These are phyloP conservation scores for Trichoderma semiorbis DNA, from an alignment of 2,329 filamentous ascomycete species.

Conservation along the genomic window DNA sequence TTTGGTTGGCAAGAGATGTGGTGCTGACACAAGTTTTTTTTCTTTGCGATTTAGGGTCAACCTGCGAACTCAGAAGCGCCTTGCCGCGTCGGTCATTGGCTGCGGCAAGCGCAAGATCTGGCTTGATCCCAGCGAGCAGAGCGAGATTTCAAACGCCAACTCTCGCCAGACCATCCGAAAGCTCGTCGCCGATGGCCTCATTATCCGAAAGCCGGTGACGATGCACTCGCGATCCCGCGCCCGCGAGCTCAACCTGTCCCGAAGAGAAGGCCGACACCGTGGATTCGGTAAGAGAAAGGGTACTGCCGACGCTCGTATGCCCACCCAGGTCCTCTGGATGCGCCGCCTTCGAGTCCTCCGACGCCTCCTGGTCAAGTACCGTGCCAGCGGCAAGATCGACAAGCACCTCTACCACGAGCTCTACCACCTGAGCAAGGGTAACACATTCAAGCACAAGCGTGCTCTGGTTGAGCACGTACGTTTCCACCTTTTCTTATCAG, in stretches of 20 bases:
- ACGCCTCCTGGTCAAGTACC: constrained; percentile 99
- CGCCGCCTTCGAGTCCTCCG: constrained; percentile 98
- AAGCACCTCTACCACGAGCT: constrained; percentile 99
- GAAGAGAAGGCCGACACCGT: constrained; percentile 94
- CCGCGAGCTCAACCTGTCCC: constrained; percentile 89
- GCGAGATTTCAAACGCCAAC: constrained; percentile 99
- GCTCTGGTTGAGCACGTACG: constrained; percentile 99
- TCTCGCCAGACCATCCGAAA: constrained; percentile 99
- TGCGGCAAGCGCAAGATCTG: constrained; percentile 99
- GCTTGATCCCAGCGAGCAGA: constrained; percentile 99
- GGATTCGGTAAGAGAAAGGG: constrained; percentile 99
- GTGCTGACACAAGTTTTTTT: constrained; percentile 30
- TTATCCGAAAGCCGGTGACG: constrained; percentile 99
- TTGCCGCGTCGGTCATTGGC: constrained; percentile 96
- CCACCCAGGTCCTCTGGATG: constrained; percentile 98
- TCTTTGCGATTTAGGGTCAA: constrained; percentile 72
- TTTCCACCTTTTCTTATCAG: constrained; percentile 30
- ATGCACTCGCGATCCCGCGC: constrained; percentile 99
- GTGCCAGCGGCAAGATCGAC: constrained; percentile 99
- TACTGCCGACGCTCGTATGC: constrained; percentile 99
- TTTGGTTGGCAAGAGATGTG: not conserved
- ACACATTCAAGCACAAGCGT: constrained; percentile 99
- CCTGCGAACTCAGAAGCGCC: constrained; percentile 99
- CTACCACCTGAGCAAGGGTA: constrained; percentile 99
- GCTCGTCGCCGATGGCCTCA: constrained; percentile 98